phyloP scores from a whole-genome alignment of 163 green algal species.

The Scenedesmus sp. region DNA sequence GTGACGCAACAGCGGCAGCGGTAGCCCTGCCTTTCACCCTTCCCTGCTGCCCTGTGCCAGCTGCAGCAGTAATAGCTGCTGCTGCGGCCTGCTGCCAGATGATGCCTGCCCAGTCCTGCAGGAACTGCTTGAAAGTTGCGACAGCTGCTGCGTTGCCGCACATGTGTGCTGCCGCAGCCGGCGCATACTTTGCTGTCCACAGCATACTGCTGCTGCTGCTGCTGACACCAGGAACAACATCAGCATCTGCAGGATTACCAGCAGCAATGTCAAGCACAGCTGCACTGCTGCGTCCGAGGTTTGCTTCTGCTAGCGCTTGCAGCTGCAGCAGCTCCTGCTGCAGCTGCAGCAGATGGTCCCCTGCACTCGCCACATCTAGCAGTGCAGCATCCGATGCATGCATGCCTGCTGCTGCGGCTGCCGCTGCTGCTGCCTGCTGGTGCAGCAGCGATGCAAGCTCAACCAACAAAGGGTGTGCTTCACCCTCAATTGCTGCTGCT shows the following conservation, averaged over 20 bases:
- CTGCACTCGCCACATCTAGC: constrained; percentile 13
- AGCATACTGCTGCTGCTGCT: background rate
- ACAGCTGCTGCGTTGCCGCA: constrained; percentile 46
- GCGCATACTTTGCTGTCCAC: constrained; percentile 53
- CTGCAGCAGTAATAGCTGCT: constrained; percentile 5
- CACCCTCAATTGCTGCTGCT: background rate
- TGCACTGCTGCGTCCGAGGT: background rate
- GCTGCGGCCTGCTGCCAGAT: constrained; percentile 17
- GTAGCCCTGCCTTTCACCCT: background rate
- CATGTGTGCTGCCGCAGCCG: constrained; percentile 28
- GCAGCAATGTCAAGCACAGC: background rate
- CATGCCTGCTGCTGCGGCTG: constrained; percentile 28
- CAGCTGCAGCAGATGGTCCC: constrained; percentile 18
- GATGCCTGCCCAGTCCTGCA: constrained; percentile 44
- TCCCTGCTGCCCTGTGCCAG: constrained; percentile 3
- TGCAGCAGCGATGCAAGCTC: background rate
- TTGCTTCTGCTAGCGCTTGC: constrained; percentile 13
- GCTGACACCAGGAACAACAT: background rate
- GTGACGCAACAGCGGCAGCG: background rate
- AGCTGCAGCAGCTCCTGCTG: constrained; percentile 31
- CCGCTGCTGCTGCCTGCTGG: constrained; percentile 27
- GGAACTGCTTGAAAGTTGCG: constrained; percentile 24
- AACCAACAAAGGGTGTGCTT: background rate
- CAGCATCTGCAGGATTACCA: constrained; percentile 1
- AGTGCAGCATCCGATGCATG: background rate